Base-by-base conservation (phyloP, 164 flowering plant species). In the Nymphaea thermarum region DNA sequence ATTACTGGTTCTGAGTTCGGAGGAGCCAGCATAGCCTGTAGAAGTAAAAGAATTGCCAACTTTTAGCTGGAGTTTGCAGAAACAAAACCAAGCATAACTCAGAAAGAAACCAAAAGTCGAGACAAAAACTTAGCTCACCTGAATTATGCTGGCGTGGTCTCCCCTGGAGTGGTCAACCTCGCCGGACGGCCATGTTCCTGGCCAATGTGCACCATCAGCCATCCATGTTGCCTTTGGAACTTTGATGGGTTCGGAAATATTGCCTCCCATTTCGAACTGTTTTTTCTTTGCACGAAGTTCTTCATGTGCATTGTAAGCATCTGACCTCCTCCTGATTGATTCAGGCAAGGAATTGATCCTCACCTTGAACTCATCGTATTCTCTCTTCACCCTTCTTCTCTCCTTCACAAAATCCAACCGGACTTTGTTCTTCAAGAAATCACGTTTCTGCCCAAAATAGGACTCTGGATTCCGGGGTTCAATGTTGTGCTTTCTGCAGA, bases 141-240 rank as follows among this genome's bases (percentile, higher is more conserved):
- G 96, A 75, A 93, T 89, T 43, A 93, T 84, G 60, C 93, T 87
- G 41, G 88, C 91, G 72, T 93, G 98, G 72, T 93, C 94, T 1
- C 98, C 97, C 77, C 84, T 80, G 3, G 97, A 83, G 71, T 93
- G 94, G 16, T 86, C 92, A 42, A 70, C 41, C 65, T 81, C 91
- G 4, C 80, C 83, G 7, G 88, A 82, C 6, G 82, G 72, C 98
- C 97, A 93, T 8, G 91, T 86, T 62, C 98, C 97, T 42, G 92
- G 91, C 97, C 98, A 93, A 55, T 89, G 94, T 66, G 89, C 79
- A 4, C 94, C 92, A 80, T 90, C 98, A 16, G 92, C 80, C 98
- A 93, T 93, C 97, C 96, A 93, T 71, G 93, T 93, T 14, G 96
- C 98, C 79, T 85, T 93, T 1, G 83, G 84, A 62, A 85, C 82